Evolutionary conservation across 2,329 filamentous ascomycete species (phyloP).

Genomic region (Myriangium duriaei): DNA sequence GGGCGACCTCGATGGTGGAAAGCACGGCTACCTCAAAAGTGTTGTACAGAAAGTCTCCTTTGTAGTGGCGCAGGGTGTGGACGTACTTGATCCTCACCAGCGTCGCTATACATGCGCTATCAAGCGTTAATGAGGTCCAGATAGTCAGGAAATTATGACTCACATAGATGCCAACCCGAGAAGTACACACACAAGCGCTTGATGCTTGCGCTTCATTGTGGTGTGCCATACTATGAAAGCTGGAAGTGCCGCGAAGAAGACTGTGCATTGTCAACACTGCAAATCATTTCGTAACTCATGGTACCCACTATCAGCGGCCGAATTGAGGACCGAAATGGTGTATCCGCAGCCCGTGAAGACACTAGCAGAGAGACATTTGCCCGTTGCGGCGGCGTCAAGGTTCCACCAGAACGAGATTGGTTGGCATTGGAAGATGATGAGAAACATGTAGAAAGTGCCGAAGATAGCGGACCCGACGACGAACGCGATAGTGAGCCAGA

Average conservation of each 20-base stretch:
- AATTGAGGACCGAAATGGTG: conserved; percentile 18
- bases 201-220: conserved; percentile 23
- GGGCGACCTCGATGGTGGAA: conserved; percentile 22
- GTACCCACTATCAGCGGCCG: conserved; percentile 27
- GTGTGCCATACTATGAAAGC: conserved; percentile 25
- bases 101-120: conserved; percentile 39
- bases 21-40: conserved; percentile 29
- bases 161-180: conserved; percentile 22
- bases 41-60: conserved; percentile 30
- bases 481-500: conserved; percentile 34
- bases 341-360: conserved; percentile 10
- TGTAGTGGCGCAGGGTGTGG: conserved; percentile 23
- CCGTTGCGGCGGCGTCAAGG: conserved; percentile 23
- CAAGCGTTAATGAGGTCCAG: neutral
- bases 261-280: no score
- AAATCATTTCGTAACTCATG: no score
- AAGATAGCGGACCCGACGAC: conserved; percentile 33
- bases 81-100: conserved; percentile 34
- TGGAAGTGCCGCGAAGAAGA: conserved; percentile 25
- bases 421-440: conserved; percentile 42
- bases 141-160: conserved; percentile 23
- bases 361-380: conserved; percentile 23
- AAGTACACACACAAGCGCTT: conserved; percentile 22
- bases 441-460: conserved; percentile 37
- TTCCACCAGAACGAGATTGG: conserved; percentile 42